phyloP scores from a whole-genome alignment of 78 protist genomes.

The Dictyostelium intermedium region DNA sequence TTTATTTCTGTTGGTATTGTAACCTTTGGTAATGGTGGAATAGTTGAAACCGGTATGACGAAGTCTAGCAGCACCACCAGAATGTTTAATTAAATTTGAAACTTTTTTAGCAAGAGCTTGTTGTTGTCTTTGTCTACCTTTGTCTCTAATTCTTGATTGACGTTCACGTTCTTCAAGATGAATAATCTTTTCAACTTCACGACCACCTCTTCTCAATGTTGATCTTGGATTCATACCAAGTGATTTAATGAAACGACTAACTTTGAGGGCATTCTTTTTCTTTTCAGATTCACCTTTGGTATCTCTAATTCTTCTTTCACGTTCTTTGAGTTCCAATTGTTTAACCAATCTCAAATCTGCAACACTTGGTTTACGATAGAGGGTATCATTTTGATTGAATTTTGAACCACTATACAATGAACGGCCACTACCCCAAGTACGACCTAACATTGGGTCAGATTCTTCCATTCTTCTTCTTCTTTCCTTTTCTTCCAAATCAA shows the following conservation, averaged over 20 bases:
- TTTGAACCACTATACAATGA: background rate
- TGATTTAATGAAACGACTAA: background rate
- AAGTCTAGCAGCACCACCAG: background rate
- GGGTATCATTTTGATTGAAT: background rate
- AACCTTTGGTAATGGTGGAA: background rate
- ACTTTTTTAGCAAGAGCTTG: constrained; percentile 33
- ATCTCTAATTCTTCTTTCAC: constrained; percentile 47
- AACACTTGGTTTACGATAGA: background rate
- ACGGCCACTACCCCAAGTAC: background rate
- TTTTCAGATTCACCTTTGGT: constrained; percentile 24
- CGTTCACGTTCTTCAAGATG: constrained; percentile 52
- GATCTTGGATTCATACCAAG: constrained; percentile 30
- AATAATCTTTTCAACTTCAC: background rate
- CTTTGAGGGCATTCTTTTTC: constrained; percentile 21
- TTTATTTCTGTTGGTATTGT: background rate
- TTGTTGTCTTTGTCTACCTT: background rate
- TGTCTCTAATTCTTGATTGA: constrained; percentile 27
- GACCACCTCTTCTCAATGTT: background rate
- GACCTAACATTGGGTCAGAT: constrained; percentile 23
- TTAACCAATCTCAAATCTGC: background rate
- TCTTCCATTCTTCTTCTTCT: constrained; percentile 78
- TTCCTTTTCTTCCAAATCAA: constrained; percentile 42
- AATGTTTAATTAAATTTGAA: background rate
- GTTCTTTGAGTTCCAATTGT: constrained; percentile 15
- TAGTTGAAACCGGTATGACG: constrained; percentile 4